Evolutionary conservation across 371 early-diverging fungal genomes (phyloP), one percentile per base, ranked within the genome.

Genomic region (Syncephalastrum racemosum): DNA sequence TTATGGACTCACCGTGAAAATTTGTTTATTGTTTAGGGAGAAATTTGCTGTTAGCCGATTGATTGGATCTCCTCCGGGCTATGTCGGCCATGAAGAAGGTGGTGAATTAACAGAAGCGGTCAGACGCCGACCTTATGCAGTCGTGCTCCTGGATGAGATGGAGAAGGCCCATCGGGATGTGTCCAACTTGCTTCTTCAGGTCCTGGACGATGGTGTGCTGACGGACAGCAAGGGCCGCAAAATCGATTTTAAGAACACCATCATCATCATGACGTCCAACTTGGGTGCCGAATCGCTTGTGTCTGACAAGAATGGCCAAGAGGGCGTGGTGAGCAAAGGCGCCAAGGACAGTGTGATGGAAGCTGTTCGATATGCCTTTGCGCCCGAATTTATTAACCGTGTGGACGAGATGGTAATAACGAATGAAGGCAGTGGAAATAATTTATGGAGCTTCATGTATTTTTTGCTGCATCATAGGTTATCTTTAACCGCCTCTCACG

Each of bases 251-350:
- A 85, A 89, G 46, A 95, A 97, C 68, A 92, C 93, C 0, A 89
- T 97, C 46, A 87, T 97, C 47, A 90, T 97, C 53, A 89, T 95
- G 86, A 97, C 97, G 2, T 88, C 89, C 46, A 95, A 97, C 62
- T 70, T 87, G 31, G 84, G 92, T 2, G 90, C 89, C 41, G 86
- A 89, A 50, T 86, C 90, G 18, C 70, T 84, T 56, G 90, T 91
- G 18, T 82, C 64, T 13, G 71, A 78, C 24, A 58, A 55, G 12
- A 66, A 65, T 22, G 46, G 61, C 13, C 70, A 64, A 14, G 79
- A 75, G 4, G 59, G 59, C 18, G 54, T 58, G 5, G 86, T 86
- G 15, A 83, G 79, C 24, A 56, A 73, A 4, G 59, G 76, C 7
- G 73, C 81, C 2, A 86, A 81, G 56, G 73, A 79, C 10, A 69